Conservation (phyloP, 2,329 filamentous ascomycete species). For the Zasmidium cellare region DNA sequence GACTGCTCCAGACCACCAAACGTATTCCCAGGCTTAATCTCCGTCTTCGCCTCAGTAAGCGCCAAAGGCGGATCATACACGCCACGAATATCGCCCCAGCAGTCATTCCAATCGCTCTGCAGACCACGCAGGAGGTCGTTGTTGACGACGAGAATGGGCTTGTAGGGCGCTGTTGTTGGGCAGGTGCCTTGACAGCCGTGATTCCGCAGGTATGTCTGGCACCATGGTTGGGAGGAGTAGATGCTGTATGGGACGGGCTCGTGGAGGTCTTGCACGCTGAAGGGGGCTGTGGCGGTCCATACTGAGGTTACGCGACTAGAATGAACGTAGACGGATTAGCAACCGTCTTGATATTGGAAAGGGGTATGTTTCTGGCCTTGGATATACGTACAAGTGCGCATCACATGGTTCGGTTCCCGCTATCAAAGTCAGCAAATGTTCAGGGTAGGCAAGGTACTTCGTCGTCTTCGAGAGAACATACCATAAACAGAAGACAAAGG, state of each 20-base stretch:
- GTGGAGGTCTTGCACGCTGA: slow-evolving; percentile 17
- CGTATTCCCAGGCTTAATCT: background rate
- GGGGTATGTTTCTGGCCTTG: no score
- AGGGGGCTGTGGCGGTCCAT: slow-evolving; percentile 15
- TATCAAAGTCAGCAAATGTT: no score
- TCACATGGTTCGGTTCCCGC: slow-evolving; percentile 7
- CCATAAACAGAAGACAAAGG: slow-evolving; percentile 17
- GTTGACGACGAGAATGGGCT: slow-evolving; percentile 23
- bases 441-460: no score
- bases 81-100: slow-evolving; percentile 20
- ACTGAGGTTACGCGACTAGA: slow-evolving; percentile 3
- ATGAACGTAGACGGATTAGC: no score
- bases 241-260: slow-evolving; percentile 12
- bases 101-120: slow-evolving; percentile 20
- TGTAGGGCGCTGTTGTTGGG: slow-evolving; percentile 16
- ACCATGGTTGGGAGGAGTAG: slow-evolving; percentile 23
- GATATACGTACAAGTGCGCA: background rate
- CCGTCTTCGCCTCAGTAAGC: slow-evolving; percentile 4
- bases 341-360: no score
- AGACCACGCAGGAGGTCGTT: slow-evolving; percentile 11
- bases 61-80: slow-evolving; percentile 21
- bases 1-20: background rate
- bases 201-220: slow-evolving; percentile 8
- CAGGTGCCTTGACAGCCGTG: slow-evolving; percentile 14
- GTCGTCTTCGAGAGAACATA: no score